Base-by-base conservation (phyloP, 768 basidiomycete species). In the Lentinula edodes region DNA sequence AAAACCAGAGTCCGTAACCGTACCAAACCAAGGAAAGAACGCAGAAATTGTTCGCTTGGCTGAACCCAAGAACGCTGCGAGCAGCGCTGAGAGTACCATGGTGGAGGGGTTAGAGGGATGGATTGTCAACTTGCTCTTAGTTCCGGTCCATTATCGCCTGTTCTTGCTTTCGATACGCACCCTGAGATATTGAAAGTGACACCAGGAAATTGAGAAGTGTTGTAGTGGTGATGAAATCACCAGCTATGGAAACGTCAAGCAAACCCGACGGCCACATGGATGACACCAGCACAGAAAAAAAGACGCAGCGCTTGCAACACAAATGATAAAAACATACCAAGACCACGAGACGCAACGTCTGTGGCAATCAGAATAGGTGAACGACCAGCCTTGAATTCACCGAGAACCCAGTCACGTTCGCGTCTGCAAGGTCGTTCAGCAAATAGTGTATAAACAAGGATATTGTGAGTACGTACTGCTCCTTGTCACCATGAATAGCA, bases 401-500 rank as follows among this genome's bases (percentile, higher is more conserved):
- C 81, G 43, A 99, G 81, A 54, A 98, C 97, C 97, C 97, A 99
- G 72, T 99, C 97, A 78, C 97, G 95, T 79, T 99, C 97, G 61
- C 92, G 91, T 70, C 91, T 94, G 63, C 10, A 51, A 10, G 6
- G 38, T 35, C 5, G 32, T 46, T 68, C 45, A 64, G 58, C 6
- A 48, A n/a, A 43, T 28, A 56, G 1, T 28, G 20, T 34, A 46
- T 5, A 7, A n/a, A 10, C n/a, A 16, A 50, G 2, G 32, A n/a
- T 34, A 34, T 5, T 13, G 4, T 5, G 13, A n/a, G 28, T 4
- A 82, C 90, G 66, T 71, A 95, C 91, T 97, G 94, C 79, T 95
- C 95, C 77, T 99, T 99, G 80, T 99, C 97, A 69, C 97, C 97
- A 71, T 99, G 97, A 69, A 99, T 99, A 59, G 97, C 96, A 43